These are phyloP conservation scores for Umbelopsis ramanniana DNA, from an alignment of 192 early-diverging fungal genomes.

Conservation along the genomic window DNA sequence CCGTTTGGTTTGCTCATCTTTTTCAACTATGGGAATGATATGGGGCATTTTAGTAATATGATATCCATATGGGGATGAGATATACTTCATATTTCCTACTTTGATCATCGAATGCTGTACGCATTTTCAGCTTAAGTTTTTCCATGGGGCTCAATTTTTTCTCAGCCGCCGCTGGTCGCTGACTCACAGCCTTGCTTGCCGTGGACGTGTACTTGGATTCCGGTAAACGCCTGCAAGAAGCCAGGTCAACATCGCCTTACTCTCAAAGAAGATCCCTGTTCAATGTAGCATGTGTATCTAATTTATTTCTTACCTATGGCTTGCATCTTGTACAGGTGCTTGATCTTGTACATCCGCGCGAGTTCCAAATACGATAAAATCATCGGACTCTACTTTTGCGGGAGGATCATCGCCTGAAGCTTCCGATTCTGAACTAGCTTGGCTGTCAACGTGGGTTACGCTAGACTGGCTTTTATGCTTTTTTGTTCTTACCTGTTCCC, in stretches of 20 bases:
- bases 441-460: conserved; percentile 16
- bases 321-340: not conserved
- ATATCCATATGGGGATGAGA: not conserved
- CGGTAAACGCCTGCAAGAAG: too few relatives aligned
- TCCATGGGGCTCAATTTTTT: conserved; percentile 49
- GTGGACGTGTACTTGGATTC: not conserved
- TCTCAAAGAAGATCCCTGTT: too few relatives aligned
- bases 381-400: conserved; percentile 21
- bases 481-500: conserved; percentile 4
- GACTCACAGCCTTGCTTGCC: not conserved
- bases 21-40: conserved; percentile 32
- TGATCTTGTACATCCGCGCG: not conserved
- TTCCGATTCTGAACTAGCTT: conserved; percentile 25
- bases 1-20: conserved; percentile 36
- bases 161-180: not conserved
- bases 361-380: conserved; percentile 47
- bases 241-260: too few relatives aligned
- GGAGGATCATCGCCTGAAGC: conserved; percentile 28
- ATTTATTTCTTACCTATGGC: not conserved
- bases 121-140: conserved; percentile 47
- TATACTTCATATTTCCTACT: conserved; percentile 30
- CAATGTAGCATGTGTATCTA: not conserved
- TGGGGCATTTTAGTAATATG: conserved; percentile 1
- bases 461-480: conserved; percentile 3
- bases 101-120: conserved; percentile 45